Evolutionary conservation across 768 basidiomycete genomes (phyloP), one percentile per base, ranked within the genome.

Genomic region (Epithele typhae): DNA sequence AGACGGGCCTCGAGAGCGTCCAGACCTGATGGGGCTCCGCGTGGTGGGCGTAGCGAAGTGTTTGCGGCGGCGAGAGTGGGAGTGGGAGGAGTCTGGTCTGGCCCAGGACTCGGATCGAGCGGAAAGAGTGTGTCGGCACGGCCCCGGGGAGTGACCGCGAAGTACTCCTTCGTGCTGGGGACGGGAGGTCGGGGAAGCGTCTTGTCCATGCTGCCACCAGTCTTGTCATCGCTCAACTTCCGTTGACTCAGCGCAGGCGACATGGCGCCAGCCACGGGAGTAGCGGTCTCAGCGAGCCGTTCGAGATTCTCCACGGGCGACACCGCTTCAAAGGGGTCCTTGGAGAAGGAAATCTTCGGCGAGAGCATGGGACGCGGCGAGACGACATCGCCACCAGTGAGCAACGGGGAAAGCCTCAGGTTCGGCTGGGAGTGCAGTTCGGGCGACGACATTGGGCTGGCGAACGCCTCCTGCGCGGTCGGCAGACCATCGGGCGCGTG

Each of bases 1-100:
- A 91, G 66, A 42, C 80, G 70, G 39, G 78, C 70, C 59, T 91
- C 87, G 7, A 91, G 66, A 3, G 81, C 87, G 52, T 91, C 87
- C 3, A 91, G 65, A 8, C 87, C 87, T 40, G 71, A 80, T 2
- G 27, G 23, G 18, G 42, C 33, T 54, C 51, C 40, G 9, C 46
- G 40, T 11, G 59, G 56, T 7, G 56, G 56, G 24, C 61, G 62
- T 18, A 65, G 57, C 23, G 67, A 59, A 0, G 59, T 52, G 5
- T 66, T 36, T 0, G 63, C 66, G 1, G 63, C 62, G 1, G 63
- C 62, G 18, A 67, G 53, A 11, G 62, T 63, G 0, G 67, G 63
- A 3, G 64, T 65, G 3, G 57, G 61, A 3, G 58, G 59, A 10
- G 57, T 49, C 25, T 53, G 48, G 27, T 48, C 45, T 0, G 17